Base-by-base conservation (phyloP, 495 filamentous ascomycete genomes). In the Podospora conica region DNA sequence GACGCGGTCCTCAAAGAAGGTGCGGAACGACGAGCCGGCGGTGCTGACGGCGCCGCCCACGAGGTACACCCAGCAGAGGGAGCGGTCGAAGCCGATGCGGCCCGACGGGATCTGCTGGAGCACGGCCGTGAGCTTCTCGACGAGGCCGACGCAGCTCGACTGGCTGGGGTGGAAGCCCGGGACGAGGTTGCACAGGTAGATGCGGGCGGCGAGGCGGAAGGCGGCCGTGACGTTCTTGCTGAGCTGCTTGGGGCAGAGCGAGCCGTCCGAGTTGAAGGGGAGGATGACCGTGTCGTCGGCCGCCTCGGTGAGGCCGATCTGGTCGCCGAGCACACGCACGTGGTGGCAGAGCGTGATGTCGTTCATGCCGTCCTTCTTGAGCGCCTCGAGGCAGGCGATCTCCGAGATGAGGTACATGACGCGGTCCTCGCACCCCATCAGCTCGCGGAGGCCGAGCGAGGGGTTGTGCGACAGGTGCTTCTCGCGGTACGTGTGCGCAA, bases 351-450 rank as follows among this genome's bases (percentile, higher is more conserved):
- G 85, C 54, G 88, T 82, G 66, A 96, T 85, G 69, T 91, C 88
- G 68, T 95, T 90, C 77, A 93, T 88, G 53, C 89, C 89, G 28
- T 92, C 89, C 29, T 79, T 78, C 83, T 93, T 96, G 65, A 97
- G 82, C 3, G 90, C 89, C 70, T 98, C 95, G 48, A 98, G 83
- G 78, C 95, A 98, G 23, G 94, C 91, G 69, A 97, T 96, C 74
- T 98, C 95, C 2, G 93, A 96, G 72, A 98, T 96, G 66, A 98
- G 84, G 74, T 96, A 98, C 95, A 98, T 97, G 72, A 98, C 87
- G 23, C 88, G 87, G 79, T 98, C 95, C 65, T 98, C 95, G 76
- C 95, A 98, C 64, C 95, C 95, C 95, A 98, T 98, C 11, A 98
- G 83, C 74, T 97, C 95, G 48, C 88, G 87, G 22, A 98, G 81